Evolutionary conservation across 805 yeast genomes (phyloP), one percentile per base, ranked within the genome.

Genomic region (Kazachstania taianensis): DNA sequence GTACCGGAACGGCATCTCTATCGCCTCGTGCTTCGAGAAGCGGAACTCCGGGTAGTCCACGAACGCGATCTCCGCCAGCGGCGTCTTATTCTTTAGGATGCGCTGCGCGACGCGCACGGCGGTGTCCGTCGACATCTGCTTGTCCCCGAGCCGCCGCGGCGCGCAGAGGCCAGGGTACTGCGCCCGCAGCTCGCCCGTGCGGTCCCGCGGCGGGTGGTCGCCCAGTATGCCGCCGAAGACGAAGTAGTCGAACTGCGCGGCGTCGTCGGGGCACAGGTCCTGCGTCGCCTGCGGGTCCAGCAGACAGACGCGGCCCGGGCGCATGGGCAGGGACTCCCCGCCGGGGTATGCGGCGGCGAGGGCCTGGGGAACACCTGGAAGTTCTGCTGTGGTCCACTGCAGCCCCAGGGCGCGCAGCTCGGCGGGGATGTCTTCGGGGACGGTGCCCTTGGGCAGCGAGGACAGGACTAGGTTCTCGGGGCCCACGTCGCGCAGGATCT

Each of bases 111-210:
- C 85, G 59, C 98, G 73, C 23, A 92, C 80, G 0, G 97, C 97
- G 1, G 98, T 89, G 55, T 89, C 98, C 0, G 98, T 89, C 13
- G 97, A 85, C 97, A 89, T 92, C 57, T 89, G 98, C 45, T 81
- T 72, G 35, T 67, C 72, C 2, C 96, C 97, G 36, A 89, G 67
- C 55, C 95, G 72, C 62, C 92, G 77, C 7, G 96, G 95, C 1
- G 73, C 75, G 52, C 86, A 78, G 16, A 59, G 40, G 31, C 51
- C 41, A 0, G 95, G 94, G 47, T 86, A 78, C 50, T 81, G 80
- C 28, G 58, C 60, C 50, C 94, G 72, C 42, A 89, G 69, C 51
- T 87, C 92, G 2, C 87, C 92, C 2, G 98, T 89, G 59, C 97
- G 76, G 56, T 89, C 97, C 50, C 94, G 72, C 42, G 74, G 74